Percentiles rank a stretch among this genome's conserved stretches.
Conservation (phyloP, 768 basidiomycete genomes). For the Phylloporus sp. region DNA sequence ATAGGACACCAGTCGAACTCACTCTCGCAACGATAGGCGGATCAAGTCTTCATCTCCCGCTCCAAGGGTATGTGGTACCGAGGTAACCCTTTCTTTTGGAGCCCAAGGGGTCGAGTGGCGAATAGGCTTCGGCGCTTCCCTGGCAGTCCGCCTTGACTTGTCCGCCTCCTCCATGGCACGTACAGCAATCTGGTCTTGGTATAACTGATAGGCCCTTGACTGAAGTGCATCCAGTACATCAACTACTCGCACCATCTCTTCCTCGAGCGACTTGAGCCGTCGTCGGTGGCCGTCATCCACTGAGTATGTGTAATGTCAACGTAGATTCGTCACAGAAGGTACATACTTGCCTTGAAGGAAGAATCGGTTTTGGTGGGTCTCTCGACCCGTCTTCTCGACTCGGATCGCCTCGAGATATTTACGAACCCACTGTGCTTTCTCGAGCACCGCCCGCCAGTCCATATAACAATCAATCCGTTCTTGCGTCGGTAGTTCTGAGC, state of each 20-base stretch:
- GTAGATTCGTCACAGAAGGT: neutral
- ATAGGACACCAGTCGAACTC: neutral
- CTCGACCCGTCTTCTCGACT: slow-evolving; percentile 28
- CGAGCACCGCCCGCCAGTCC: slow-evolving; percentile 10
- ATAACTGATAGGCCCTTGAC: slow-evolving; percentile 14
- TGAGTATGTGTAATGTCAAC: slow-evolving; percentile 3
- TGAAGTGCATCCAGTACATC: slow-evolving; percentile 19
- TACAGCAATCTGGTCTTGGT: slow-evolving; percentile 4
- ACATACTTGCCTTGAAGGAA: slow-evolving; percentile 29
- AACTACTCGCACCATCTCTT: slow-evolving; percentile 27
- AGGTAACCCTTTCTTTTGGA: neutral
- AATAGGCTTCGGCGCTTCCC: neutral
- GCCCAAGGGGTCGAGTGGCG: neutral
- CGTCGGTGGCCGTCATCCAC: slow-evolving; percentile 30
- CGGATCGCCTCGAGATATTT: slow-evolving; percentile 33
- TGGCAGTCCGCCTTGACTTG: neutral
- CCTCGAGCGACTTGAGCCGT: slow-evolving; percentile 28
- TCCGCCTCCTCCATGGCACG: neutral
- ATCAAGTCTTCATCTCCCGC: slow-evolving; percentile 19
- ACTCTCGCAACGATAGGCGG: slow-evolving; percentile 9
- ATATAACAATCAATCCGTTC: slow-evolving; percentile 10
- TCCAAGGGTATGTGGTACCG: neutral
- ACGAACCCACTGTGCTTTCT: slow-evolving; percentile 22
- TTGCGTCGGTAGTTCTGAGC: slow-evolving; percentile 14
- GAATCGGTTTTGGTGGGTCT: slow-evolving; percentile 31